A percentile compares a stretch with the other conserved stretches of the same genome.
Evolutionary conservation across 164 flowering plant species (phyloP).

Genomic region (Magnolia kwangsiensis): DNA sequence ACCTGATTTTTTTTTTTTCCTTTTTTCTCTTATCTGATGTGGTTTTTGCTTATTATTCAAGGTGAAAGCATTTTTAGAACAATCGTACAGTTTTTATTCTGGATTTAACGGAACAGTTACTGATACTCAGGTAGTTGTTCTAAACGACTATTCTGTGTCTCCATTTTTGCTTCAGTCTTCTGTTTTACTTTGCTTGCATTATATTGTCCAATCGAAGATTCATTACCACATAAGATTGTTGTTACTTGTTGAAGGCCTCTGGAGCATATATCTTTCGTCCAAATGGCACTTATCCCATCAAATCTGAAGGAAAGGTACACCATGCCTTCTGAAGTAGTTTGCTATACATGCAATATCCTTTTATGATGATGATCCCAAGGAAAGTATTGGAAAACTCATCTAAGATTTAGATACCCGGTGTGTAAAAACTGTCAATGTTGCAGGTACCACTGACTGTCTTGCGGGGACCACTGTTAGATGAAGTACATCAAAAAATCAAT

Average conservation of each 20-base stretch:
- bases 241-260: constrained; percentile 61
- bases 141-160: background rate
- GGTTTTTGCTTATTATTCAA: constrained; percentile 21
- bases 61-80: constrained; percentile 51
- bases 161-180: background rate
- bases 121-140: constrained; percentile 66
- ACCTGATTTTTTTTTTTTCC: background rate
- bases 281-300: constrained; percentile 60
- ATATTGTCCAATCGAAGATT: constrained; percentile 3
- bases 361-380: background rate
- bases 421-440: constrained; percentile 4
- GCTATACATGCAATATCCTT: too few relatives aligned
- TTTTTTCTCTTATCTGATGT: constrained; percentile 1
- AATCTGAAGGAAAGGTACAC: constrained; percentile 54
- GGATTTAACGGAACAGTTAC: constrained; percentile 62
- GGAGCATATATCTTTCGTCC: constrained; percentile 98
- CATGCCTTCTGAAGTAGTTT: background rate
- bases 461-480: constrained; percentile 12
- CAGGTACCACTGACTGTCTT: constrained; percentile 47
- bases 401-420: background rate
- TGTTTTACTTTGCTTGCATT: constrained; percentile 2
- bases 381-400: background rate
- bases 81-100: constrained; percentile 60
- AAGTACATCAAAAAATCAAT: constrained; percentile 14
- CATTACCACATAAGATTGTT: constrained; percentile 5